A percentile compares a stretch with the other conserved stretches of the same genome.
Evolutionary conservation across 163 green algal genomes (phyloP).

Genomic region (Dunaliella salina): DNA sequence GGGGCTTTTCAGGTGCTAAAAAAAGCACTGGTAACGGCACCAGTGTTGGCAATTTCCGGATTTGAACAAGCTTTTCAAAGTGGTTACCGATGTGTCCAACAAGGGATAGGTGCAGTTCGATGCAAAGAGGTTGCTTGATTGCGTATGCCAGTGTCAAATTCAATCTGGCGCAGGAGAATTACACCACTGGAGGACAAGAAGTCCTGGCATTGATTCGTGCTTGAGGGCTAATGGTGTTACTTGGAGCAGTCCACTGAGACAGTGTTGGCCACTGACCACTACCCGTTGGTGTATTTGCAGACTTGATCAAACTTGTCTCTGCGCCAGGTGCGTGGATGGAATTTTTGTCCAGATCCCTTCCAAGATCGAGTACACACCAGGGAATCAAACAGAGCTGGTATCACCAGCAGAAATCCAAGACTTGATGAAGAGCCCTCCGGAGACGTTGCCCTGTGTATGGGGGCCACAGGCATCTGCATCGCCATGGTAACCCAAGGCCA

Average conservation of each 20-base stretch:
- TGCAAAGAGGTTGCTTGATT: constrained; percentile 17
- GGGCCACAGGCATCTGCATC: background rate
- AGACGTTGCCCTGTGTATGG: background rate
- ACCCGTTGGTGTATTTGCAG: constrained; percentile 28
- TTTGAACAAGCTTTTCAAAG: constrained; percentile 22
- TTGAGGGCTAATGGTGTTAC: constrained; percentile 25
- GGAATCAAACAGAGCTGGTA: background rate
- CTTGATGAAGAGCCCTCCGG: background rate
- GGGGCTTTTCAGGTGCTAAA: constrained; percentile 17
- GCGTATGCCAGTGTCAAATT: too few species aligned
- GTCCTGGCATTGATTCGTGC: constrained; percentile 37
- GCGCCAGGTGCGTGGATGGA: too few species aligned
- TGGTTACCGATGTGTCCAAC: constrained; percentile 29
- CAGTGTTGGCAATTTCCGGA: constrained; percentile 32
- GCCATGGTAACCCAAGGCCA: background rate
- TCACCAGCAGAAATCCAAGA: background rate
- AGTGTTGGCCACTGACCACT: constrained; percentile 41
- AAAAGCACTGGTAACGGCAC: constrained; percentile 12
- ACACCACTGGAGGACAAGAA: constrained; percentile 33
- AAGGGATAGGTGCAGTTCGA: constrained; percentile 23
- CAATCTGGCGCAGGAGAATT: background rate
- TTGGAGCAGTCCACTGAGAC: constrained; percentile 7
- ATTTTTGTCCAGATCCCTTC: too few species aligned
- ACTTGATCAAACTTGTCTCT: constrained; percentile 6
- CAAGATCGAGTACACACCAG: too few species aligned